phyloP scores from a whole-genome alignment of 345 rosid genomes.

The Eucalyptus regnans region DNA sequence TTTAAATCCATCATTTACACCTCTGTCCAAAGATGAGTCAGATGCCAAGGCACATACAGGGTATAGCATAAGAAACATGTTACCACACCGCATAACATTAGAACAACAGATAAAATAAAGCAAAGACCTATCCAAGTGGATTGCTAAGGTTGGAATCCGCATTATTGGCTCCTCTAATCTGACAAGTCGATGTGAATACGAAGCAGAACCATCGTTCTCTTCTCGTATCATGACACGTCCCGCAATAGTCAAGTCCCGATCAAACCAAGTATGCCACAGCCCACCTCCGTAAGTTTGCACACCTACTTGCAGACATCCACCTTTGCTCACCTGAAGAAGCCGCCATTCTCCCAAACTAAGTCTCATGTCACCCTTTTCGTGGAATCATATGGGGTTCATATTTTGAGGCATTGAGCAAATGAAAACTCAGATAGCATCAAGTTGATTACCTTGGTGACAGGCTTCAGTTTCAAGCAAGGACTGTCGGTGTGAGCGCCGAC shows the following conservation, averaged over 20 bases:
- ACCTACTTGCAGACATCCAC: conserved; percentile 81
- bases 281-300: conserved; percentile 96
- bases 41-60: not conserved
- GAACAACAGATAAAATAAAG: not conserved
- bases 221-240: conserved; percentile 73
- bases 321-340: conserved; percentile 52
- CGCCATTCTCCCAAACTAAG: not conserved
- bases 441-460: conserved; percentile 63
- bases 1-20: conserved; percentile 86
- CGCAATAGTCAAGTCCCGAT: conserved; percentile 92
- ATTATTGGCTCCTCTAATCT: conserved; percentile 79
- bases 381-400: not conserved
- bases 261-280: conserved; percentile 97
- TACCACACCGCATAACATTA: not conserved
- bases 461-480: conserved; percentile 92
- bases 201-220: conserved; percentile 39
- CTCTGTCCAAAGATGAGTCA: conserved; percentile 24
- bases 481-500: conserved; percentile 96
- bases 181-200: conserved; percentile 62
- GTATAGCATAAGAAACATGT: not conserved
- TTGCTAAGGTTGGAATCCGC: conserved; percentile 92
- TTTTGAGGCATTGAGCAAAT: not conserved
- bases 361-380: not conserved
- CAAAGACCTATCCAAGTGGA: conserved; percentile 80
- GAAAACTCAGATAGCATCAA: not conserved